Evolutionary conservation across 495 filamentous ascomycete species (phyloP).

Genomic region (Penicillium cosmopolitanum): DNA sequence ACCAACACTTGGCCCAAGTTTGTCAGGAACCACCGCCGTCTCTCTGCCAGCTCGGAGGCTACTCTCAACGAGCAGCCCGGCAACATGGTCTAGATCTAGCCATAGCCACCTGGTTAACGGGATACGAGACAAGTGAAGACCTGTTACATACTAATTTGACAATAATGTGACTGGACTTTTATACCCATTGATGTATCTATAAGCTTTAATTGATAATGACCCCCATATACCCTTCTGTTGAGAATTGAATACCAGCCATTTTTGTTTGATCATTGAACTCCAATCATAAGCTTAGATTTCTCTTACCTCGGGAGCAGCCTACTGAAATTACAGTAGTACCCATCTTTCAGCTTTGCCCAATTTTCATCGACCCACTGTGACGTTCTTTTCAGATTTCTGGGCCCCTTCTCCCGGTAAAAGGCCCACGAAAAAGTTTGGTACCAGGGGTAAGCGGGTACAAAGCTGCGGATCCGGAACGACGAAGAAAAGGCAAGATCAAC

Average conservation of each 20-base stretch:
- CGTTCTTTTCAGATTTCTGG: slow-evolving; percentile 3
- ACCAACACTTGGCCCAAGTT: slow-evolving; percentile 75
- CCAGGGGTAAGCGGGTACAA: not conserved
- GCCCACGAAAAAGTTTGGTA: slow-evolving; percentile 6
- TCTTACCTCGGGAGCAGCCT: not conserved
- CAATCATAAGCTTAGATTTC: not conserved
- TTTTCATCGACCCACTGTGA: not conserved
- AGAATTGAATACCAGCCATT: slow-evolving; percentile 2
- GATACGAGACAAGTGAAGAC: slow-evolving; percentile 6
- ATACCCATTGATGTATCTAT: slow-evolving; percentile 9
- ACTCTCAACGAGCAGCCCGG: slow-evolving; percentile 1
- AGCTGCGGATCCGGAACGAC: not conserved
- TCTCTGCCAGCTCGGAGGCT: slow-evolving; percentile 22
- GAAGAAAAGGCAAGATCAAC: slow-evolving; percentile 4
- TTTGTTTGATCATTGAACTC: not conserved
- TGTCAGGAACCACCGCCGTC: slow-evolving; percentile 34
- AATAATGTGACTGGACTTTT: slow-evolving; percentile 8
- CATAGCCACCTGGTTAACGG: not conserved
- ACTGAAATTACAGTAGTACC: not conserved
- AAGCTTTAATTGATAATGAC: slow-evolving; percentile 9
- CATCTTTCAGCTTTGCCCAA: not conserved
- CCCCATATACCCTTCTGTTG: slow-evolving; percentile 7
- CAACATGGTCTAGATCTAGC: slow-evolving; percentile 6
- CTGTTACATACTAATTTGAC: slow-evolving; percentile 9
- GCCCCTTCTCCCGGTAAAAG: not conserved